Evolutionary conservation across 805 yeast genomes (phyloP).

Genomic region (Lachancea kluyveri): DNA sequence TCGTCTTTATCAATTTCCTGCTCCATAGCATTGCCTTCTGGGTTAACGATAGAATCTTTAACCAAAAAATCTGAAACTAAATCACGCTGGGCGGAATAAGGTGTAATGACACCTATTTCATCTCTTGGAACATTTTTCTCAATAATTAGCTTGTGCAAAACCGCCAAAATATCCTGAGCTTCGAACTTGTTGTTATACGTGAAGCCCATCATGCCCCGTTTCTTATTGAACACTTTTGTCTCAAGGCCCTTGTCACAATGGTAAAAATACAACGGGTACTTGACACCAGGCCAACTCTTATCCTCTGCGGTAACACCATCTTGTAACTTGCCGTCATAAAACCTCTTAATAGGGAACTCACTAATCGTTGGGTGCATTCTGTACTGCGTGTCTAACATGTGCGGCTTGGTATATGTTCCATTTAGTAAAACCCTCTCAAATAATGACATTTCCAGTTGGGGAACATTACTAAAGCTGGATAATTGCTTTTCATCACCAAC

Average conservation of each 20-base stretch:
- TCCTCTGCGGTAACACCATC: constrained; percentile 56
- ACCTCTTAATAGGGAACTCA: constrained; percentile 48
- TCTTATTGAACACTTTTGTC: constrained; percentile 39
- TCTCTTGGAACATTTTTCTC: constrained; percentile 45
- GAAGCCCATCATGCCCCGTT: constrained; percentile 42
- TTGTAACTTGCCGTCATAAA: constrained; percentile 43
- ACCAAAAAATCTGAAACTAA: constrained; percentile 45
- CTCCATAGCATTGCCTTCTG: constrained; percentile 39
- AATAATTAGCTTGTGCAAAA: constrained; percentile 43
- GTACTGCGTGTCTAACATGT: constrained; percentile 64
- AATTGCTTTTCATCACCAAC: constrained; percentile 76
- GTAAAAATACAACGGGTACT: constrained; percentile 59
- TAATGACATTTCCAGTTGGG: constrained; percentile 57
- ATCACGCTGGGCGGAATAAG: constrained; percentile 73
- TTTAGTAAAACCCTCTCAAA: constrained; percentile 61
- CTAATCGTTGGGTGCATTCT: constrained; percentile 63
- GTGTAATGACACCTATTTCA: constrained; percentile 63
- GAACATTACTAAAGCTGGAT: constrained; percentile 65
- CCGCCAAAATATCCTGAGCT: constrained; percentile 40
- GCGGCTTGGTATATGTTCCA: constrained; percentile 54
- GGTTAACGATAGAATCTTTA: constrained; percentile 50
- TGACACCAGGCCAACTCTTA: constrained; percentile 40
- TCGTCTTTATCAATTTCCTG: constrained; percentile 60
- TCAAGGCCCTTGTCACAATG: constrained; percentile 46
- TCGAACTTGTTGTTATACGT: constrained; percentile 56